phyloP scores from a whole-genome alignment of 768 basidiomycete genomes.

The Xerocomus brunneocitrinus region DNA sequence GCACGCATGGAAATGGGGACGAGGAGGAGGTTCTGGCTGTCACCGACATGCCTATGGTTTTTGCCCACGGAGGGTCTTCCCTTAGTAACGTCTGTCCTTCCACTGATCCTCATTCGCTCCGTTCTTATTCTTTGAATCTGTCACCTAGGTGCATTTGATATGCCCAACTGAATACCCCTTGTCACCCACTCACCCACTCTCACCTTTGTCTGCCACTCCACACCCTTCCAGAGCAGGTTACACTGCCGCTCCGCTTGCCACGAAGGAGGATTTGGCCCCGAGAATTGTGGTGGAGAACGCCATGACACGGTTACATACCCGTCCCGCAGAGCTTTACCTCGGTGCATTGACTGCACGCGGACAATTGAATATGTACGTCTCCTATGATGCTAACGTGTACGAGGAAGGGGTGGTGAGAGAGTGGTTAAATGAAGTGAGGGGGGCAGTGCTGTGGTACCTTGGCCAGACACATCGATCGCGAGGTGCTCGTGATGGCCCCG shows the following conservation, averaged over 20 bases:
- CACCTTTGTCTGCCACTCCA: slow-evolving; percentile 15
- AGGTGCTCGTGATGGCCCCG: too few species aligned
- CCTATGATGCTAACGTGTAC: slow-evolving; percentile 45
- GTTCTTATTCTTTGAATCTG: too few species aligned
- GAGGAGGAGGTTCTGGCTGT: slow-evolving; percentile 2
- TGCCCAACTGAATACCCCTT: slow-evolving; percentile 37
- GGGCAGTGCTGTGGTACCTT: slow-evolving; percentile 31
- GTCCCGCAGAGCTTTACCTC: slow-evolving; percentile 42
- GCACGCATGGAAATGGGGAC: neutral
- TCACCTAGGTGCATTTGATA: slow-evolving; percentile 31
- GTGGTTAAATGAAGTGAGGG: slow-evolving; percentile 44
- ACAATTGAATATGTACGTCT: slow-evolving; percentile 32
- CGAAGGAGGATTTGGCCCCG: neutral
- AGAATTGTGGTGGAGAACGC: slow-evolving; percentile 10
- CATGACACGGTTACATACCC: slow-evolving; percentile 32
- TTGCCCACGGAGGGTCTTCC: slow-evolving; percentile 14
- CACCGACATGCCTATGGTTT: slow-evolving; percentile 3
- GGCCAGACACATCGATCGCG: slow-evolving; percentile 7
- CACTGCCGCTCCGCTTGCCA: neutral
- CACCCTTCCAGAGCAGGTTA: slow-evolving; percentile 14
- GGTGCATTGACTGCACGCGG: slow-evolving; percentile 35
- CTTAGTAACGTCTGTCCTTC: slow-evolving; percentile 27
- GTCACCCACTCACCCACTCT: slow-evolving; percentile 6
- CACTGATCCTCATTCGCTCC: too few species aligned
- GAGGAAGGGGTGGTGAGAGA: slow-evolving; percentile 37